These are phyloP conservation scores for Gracilariopsis chorda DNA, from an alignment of 23 red algal species.

Conservation along the genomic window DNA sequence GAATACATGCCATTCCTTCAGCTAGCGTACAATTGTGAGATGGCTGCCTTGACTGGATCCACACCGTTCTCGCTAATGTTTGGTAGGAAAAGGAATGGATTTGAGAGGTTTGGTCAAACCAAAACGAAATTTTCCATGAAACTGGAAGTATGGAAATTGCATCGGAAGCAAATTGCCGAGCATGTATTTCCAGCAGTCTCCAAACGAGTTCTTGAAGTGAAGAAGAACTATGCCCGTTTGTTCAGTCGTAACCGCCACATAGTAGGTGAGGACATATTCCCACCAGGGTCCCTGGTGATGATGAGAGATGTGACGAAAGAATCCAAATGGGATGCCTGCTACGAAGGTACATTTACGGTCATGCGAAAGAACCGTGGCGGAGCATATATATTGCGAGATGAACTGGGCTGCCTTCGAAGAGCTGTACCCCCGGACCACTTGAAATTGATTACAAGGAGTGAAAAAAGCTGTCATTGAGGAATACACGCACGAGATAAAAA, in stretches of 20 bases:
- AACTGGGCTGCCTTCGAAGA: not conserved
- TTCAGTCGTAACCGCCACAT: not conserved
- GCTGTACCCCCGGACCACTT: not conserved
- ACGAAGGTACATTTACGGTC: not conserved
- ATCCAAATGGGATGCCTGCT: not conserved
- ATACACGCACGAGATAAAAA: too few relatives aligned
- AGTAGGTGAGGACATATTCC: not conserved
- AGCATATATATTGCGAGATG: not conserved
- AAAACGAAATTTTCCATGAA: too few relatives aligned
- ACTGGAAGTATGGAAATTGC: too few relatives aligned
- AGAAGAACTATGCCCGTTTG: not conserved
- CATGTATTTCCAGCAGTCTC: too few relatives aligned
- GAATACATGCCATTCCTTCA: not conserved
- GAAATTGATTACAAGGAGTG: not conserved
- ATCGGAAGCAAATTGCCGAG: too few relatives aligned
- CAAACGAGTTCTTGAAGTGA: too few relatives aligned
- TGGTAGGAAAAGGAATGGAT: not conserved
- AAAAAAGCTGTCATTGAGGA: not conserved
- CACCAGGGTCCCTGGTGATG: not conserved
- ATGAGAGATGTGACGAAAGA: not conserved
- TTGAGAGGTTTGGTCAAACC: too few relatives aligned
- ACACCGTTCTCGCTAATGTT: not conserved
- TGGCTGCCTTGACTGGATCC: not conserved
- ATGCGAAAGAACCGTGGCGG: not conserved
- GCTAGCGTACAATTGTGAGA: not conserved